Evolutionary conservation across 352 stramenopile species (phyloP).

Genomic region (Globisporangium nodosum): DNA sequence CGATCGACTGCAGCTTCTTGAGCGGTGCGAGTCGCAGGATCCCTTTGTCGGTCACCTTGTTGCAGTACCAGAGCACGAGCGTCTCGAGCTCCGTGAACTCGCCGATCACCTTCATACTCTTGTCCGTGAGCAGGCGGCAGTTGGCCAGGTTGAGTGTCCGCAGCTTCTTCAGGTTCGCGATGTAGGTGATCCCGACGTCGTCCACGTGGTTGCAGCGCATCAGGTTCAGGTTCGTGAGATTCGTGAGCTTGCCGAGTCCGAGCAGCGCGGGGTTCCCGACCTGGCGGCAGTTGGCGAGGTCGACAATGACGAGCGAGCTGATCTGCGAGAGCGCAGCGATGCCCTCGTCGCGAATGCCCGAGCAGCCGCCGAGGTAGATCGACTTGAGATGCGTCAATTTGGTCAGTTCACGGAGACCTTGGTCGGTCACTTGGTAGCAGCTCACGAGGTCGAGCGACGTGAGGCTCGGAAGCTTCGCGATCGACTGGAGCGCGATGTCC

Average conservation of each 20-base stretch:
- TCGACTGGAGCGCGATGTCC: slow-evolving; percentile 37
- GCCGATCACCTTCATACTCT: slow-evolving; percentile 29
- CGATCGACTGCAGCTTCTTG: slow-evolving; percentile 52
- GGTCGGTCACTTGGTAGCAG: slow-evolving; percentile 65
- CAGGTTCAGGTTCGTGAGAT: slow-evolving; percentile 68
- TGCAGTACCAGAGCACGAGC: slow-evolving; percentile 81
- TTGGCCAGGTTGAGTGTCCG: slow-evolving; percentile 77
- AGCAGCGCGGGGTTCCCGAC: slow-evolving; percentile 55
- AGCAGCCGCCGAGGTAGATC: slow-evolving; percentile 58
- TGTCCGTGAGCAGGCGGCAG: slow-evolving; percentile 74
- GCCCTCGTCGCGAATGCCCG: slow-evolving; percentile 50
- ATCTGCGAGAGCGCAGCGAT: slow-evolving; percentile 41
- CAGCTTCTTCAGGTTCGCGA: slow-evolving; percentile 38
- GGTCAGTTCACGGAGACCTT: slow-evolving; percentile 32
- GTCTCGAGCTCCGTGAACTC: slow-evolving; percentile 46
- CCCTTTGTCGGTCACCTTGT: slow-evolving; percentile 70
- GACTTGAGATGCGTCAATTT: slow-evolving; percentile 46
- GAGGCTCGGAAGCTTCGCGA: slow-evolving; percentile 42
- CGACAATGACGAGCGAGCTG: slow-evolving; percentile 46
- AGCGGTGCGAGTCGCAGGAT: slow-evolving; percentile 34
- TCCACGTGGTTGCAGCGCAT: slow-evolving; percentile 80
- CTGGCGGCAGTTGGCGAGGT: slow-evolving; percentile 72
- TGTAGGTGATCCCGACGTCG: slow-evolving; percentile 38
- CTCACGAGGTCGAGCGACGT: slow-evolving; percentile 75
- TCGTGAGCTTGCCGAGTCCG: slow-evolving; percentile 45